Evolutionary conservation across 495 filamentous ascomycete species (phyloP).

Genomic region (Aspergillus kassunensis): DNA sequence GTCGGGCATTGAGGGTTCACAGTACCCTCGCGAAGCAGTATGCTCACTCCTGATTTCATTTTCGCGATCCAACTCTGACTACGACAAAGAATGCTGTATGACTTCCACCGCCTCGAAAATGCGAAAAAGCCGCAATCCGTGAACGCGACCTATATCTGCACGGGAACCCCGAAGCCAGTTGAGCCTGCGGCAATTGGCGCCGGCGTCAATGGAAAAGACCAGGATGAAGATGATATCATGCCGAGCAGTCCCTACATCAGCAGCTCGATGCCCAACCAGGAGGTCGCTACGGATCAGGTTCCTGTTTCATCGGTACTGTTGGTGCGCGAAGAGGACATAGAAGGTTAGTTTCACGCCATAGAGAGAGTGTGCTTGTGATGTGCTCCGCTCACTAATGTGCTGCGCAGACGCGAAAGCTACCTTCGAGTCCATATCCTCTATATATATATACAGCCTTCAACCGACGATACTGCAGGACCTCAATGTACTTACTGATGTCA

Average conservation of each 20-base stretch:
- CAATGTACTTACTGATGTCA: conserved; percentile 66
- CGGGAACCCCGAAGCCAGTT: conserved; percentile 51
- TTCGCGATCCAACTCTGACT: background rate
- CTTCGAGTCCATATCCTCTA: conserved; percentile 66
- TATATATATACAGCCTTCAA: conserved; percentile 86
- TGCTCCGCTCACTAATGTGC: conserved; percentile 1
- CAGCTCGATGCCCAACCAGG: conserved; percentile 55
- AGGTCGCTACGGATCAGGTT: conserved; percentile 27
- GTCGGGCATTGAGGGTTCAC: conserved; percentile 74
- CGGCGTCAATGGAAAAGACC: conserved; percentile 26
- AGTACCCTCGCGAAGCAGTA: conserved; percentile 81
- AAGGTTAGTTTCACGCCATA: conserved; percentile 63
- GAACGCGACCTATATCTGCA: conserved; percentile 84
- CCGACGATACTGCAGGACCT: conserved; percentile 70
- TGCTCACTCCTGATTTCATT: conserved; percentile 8
- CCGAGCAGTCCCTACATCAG: conserved; percentile 62
- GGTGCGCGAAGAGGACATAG: conserved; percentile 73
- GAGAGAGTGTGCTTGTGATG: background rate
- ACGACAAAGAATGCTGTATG: conserved; percentile 72
- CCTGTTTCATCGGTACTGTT: conserved; percentile 61
- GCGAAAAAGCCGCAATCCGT: conserved; percentile 66
- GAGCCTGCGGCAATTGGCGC: conserved; percentile 33
- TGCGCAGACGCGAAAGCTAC: conserved; percentile 58
- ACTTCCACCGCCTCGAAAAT: conserved; percentile 80
- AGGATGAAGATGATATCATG: conserved; percentile 71